A percentile compares a stretch with the other conserved stretches of the same genome.
Conservation (phyloP, 345 rosid species). For the Sonneratia caseolaris region DNA sequence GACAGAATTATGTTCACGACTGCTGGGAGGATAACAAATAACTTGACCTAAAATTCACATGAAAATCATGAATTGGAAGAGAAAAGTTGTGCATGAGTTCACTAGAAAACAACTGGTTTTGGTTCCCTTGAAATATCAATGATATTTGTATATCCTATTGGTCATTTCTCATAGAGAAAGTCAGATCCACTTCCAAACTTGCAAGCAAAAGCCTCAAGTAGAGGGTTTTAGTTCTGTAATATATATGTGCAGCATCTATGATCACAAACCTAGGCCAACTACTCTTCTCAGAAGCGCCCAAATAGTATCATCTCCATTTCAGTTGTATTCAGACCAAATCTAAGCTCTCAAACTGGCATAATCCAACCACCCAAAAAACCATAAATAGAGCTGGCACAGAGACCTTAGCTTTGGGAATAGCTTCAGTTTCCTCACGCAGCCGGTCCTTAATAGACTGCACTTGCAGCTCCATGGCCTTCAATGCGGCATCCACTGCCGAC, state of each 20-base stretch:
- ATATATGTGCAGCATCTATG: background rate
- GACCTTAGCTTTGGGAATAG: slow-evolving; percentile 85
- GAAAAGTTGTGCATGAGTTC: background rate
- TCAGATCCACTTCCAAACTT: background rate
- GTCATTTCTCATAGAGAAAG: background rate
- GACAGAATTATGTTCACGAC: background rate
- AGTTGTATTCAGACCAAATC: background rate
- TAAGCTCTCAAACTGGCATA: background rate
- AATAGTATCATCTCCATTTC: background rate
- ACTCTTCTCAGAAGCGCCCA: background rate
- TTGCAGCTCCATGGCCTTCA: slow-evolving; percentile 81
- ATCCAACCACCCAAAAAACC: background rate
- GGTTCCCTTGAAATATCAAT: too few relatives aligned
- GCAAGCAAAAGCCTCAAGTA: too few relatives aligned
- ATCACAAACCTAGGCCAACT: background rate
- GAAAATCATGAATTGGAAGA: background rate
- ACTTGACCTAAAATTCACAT: background rate
- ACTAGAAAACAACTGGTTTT: too few relatives aligned
- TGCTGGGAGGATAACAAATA: background rate
- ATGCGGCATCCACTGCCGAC: slow-evolving; percentile 52
- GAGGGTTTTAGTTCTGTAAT: background rate
- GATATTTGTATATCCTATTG: too few relatives aligned
- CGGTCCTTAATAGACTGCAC: slow-evolving; percentile 67
- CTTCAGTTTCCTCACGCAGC: slow-evolving; percentile 59
- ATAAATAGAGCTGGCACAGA: background rate